Evolutionary conservation across 2,329 filamentous ascomycete genomes (phyloP), one percentile per base, ranked within the genome.

Genomic region (Pyrenophora seminiperda): DNA sequence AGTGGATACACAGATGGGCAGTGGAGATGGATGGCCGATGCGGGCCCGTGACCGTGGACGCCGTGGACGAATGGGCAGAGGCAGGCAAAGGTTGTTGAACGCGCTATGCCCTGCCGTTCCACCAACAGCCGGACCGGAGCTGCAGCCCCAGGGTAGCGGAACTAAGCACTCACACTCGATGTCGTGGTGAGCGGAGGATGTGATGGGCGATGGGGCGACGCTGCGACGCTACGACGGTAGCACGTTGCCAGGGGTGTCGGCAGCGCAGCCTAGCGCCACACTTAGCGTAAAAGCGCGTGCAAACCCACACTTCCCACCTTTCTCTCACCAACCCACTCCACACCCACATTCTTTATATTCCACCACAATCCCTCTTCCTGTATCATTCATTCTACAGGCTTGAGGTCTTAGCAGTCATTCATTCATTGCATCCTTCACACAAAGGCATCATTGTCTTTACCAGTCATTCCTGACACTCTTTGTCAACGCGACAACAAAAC

Each of bases 341-440:
- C 53, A 50, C 60, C 33, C 53, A 53, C 58, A 34, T 37, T 64
- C 61, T 63, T 63, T 51, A 51, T 66, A 65, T 62, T 61, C 66
- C 50, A 49, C 50, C 17, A 15, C 20, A 7, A 9, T 29, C 48
- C 61, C 54, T 54, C 60, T 49, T 59, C 46, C 50, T 53, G 45
- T 45, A 49, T 15, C 45, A 50, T 31, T 50, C 50, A 34, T 50
- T 71, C 54, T 72, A 69, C 68, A 72, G 68, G 68, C 70, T 72
- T 71, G 70, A 72, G 54, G 70, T 68, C 66, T 71, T 68, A 48
- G 62, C 63, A 45, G 58, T 54, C 61, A 59, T 69, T 63, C 64
- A 50, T 71, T 71, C 57, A 47, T 41, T 52, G 58, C 53, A 59
- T 63, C 58, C 37, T 53, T 58, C 41, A 9, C 38, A 17, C 53